Percentiles rank a stretch among this genome's conserved stretches.
Conservation (phyloP, 495 filamentous ascomycete genomes). For the Acidomyces sp. region DNA sequence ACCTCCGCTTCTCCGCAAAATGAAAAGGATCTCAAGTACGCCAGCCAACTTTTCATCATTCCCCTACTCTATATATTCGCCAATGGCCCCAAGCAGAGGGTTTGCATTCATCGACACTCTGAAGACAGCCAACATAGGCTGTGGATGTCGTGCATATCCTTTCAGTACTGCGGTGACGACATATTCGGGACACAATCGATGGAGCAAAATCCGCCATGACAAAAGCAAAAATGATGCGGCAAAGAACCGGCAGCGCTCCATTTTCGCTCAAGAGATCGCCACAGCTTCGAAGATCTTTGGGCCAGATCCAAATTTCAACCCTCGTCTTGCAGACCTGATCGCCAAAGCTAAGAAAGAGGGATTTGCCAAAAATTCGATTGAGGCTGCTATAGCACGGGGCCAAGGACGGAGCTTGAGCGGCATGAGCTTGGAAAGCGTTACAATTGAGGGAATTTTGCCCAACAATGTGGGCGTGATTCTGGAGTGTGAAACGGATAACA, state of each 20-base stretch:
- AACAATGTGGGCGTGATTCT: slow-evolving; percentile 66
- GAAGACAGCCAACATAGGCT: no score
- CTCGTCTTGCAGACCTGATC: slow-evolving; percentile 58
- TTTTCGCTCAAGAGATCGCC: slow-evolving; percentile 39
- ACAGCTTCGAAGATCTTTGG: slow-evolving; percentile 51
- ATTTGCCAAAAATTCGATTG: slow-evolving; percentile 71
- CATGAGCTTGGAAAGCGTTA: slow-evolving; percentile 56
- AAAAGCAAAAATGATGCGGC: slow-evolving; percentile 66
- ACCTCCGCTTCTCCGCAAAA: slow-evolving; percentile 10
- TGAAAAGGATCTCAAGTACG: neutral
- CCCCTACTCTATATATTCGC: neutral
- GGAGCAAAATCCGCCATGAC: slow-evolving; percentile 91
- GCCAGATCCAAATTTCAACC: slow-evolving; percentile 56
- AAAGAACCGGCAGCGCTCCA: slow-evolving; percentile 37
- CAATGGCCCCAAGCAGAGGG: slow-evolving; percentile 19
- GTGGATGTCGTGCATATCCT: no score
- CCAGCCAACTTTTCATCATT: neutral
- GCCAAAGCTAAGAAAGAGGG: slow-evolving; percentile 70
- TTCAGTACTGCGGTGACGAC: no score
- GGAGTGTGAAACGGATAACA: slow-evolving; percentile 74
- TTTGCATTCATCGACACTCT: neutral
- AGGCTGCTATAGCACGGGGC: slow-evolving; percentile 70
- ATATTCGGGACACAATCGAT: slow-evolving; percentile 76
- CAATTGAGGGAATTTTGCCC: slow-evolving; percentile 71
- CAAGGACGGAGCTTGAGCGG: slow-evolving; percentile 67